Evolutionary conservation across 1,284 basidiomycete genomes (phyloP).

Genomic region (Cryptococcus amylolentus): DNA sequence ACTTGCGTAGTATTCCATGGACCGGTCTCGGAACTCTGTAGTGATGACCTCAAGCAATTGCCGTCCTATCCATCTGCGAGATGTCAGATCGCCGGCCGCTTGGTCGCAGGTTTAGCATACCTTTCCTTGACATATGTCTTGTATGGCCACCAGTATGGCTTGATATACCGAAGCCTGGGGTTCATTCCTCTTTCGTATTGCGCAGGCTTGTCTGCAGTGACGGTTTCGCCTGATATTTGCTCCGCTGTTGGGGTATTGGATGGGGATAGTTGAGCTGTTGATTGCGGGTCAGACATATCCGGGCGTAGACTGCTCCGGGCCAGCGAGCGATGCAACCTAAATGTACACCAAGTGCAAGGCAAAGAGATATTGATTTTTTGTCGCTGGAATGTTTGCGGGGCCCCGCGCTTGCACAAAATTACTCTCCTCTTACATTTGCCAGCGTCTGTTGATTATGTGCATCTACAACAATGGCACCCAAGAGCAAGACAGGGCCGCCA

Average conservation of each 20-base stretch:
- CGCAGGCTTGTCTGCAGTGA: background rate
- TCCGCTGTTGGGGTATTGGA: background rate
- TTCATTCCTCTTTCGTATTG: constrained; percentile 35
- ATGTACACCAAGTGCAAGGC: too few species aligned
- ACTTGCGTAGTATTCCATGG: constrained; percentile 87
- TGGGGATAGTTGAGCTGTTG: background rate
- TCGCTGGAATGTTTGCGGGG: background rate
- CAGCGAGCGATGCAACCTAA: too few species aligned
- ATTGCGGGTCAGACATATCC: background rate
- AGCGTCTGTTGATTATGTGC: background rate
- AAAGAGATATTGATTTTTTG: too few species aligned
- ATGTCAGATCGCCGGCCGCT: background rate
- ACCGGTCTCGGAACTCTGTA: constrained; percentile 84
- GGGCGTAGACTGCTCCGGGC: too few species aligned
- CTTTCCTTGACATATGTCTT: constrained; percentile 88
- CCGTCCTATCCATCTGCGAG: constrained; percentile 41
- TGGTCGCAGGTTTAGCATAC: constrained; percentile 54
- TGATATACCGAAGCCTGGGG: constrained; percentile 49
- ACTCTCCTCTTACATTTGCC: background rate
- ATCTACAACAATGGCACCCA: too few species aligned
- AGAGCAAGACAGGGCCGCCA: too few species aligned
- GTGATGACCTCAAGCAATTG: constrained; percentile 70
- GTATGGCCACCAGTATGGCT: constrained; percentile 57
- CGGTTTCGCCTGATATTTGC: background rate
- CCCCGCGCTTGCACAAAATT: constrained; percentile 4